phyloP scores from a whole-genome alignment of 2,329 filamentous ascomycete genomes.

The Mycosphaerella sp. region DNA sequence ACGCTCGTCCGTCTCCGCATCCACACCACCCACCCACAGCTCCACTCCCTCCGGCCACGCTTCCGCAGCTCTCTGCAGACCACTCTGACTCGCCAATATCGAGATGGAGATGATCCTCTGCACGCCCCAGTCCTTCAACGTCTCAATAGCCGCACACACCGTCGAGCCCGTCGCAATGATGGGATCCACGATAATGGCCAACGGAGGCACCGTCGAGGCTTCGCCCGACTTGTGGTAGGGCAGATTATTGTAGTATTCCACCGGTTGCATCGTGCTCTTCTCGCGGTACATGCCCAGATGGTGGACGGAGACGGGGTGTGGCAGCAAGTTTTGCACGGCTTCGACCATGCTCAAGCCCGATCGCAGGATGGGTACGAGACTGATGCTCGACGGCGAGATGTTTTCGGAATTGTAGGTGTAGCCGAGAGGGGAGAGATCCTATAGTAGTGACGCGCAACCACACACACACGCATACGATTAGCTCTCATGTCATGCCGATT shows the following conservation, averaged over 20 bases:
- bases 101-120: slow-evolving; percentile 68
- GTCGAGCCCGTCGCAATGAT: slow-evolving; percentile 92
- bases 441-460: not conserved
- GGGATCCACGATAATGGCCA: slow-evolving; percentile 84
- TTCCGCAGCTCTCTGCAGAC: slow-evolving; percentile 62
- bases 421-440: slow-evolving; percentile 75
- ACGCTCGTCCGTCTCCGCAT: slow-evolving; percentile 62
- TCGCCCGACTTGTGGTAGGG: slow-evolving; percentile 57
- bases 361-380: slow-evolving; percentile 84
- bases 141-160: slow-evolving; percentile 81
- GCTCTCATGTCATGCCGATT: slow-evolving; percentile 3
- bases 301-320: slow-evolving; percentile 72
- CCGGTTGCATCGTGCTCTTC: slow-evolving; percentile 74
- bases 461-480: slow-evolving; percentile 4
- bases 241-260: slow-evolving; percentile 98
- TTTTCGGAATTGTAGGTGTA: slow-evolving; percentile 63
- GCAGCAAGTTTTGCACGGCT: slow-evolving; percentile 76
- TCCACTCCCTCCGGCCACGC: slow-evolving; percentile 74
- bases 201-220: slow-evolving; percentile 43
- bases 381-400: slow-evolving; percentile 61
- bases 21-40: slow-evolving; percentile 77
- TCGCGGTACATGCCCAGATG: slow-evolving; percentile 94
- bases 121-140: slow-evolving; percentile 86
- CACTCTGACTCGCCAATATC: slow-evolving; percentile 65
- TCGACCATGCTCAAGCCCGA: slow-evolving; percentile 90